Conservation (phyloP, 257 asterid species). For the Hygrophila difformis region DNA sequence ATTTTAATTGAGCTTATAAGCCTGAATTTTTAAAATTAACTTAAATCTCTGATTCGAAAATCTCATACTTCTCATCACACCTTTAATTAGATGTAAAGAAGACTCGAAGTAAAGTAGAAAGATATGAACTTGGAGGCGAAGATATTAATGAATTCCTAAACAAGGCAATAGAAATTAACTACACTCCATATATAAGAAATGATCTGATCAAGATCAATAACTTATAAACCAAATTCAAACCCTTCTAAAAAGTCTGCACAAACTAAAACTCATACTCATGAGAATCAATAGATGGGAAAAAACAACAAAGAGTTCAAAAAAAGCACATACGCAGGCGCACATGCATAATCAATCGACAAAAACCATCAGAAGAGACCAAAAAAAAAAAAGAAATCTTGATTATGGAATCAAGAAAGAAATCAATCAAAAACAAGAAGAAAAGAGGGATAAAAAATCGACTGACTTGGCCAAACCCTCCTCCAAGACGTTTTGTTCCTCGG, state of each 20-base stretch:
- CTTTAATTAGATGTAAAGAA: slow-evolving; percentile 16
- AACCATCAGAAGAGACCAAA: neutral
- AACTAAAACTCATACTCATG: too few species aligned
- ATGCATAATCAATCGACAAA: too few species aligned
- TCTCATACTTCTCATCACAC: slow-evolving; percentile 21
- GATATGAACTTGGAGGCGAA: neutral
- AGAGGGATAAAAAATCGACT: slow-evolving; percentile 13
- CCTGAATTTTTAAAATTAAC: too few species aligned
- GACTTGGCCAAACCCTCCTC: slow-evolving; percentile 66
- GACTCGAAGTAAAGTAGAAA: slow-evolving; percentile 10
- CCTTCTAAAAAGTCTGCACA: too few species aligned
- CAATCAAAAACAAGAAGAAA: too few species aligned
- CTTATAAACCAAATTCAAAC: too few species aligned
- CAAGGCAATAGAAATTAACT: too few species aligned
- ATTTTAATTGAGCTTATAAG: too few species aligned
- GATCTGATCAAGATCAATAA: too few species aligned
- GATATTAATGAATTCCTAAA: too few species aligned
- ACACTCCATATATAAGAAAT: too few species aligned
- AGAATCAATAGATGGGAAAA: too few species aligned
- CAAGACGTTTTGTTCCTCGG: slow-evolving; percentile 58
- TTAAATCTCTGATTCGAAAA: slow-evolving; percentile 15
- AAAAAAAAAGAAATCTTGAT: slow-evolving; percentile 4
- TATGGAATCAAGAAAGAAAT: neutral
- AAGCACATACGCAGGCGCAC: neutral
- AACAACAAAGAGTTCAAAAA: neutral